These are phyloP conservation scores for Chlamydomonas reinhardtii DNA, from an alignment of 163 green algal species.

Conservation along the genomic window DNA sequence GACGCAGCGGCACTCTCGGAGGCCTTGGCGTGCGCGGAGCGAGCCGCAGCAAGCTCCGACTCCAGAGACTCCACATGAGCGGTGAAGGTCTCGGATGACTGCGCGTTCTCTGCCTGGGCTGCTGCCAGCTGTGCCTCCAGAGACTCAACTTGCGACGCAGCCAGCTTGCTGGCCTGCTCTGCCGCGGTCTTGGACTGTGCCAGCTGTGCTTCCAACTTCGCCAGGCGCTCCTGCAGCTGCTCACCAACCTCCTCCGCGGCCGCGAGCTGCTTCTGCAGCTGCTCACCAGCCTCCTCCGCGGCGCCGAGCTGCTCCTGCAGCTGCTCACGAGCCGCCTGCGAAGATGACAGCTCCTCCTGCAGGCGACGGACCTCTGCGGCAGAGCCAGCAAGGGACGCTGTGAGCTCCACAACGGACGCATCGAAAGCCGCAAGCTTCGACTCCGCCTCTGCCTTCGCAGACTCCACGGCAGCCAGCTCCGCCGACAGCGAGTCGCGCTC, in stretches of 20 bases:
- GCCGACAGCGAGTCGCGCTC: not conserved
- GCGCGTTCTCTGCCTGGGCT: not conserved
- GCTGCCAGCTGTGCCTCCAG: constrained; percentile 13
- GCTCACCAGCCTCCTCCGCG: not conserved
- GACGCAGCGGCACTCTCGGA: not conserved
- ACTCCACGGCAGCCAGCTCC: not conserved
- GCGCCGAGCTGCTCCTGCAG: not conserved
- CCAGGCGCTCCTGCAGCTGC: too few relatives aligned
- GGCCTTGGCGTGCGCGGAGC: not conserved
- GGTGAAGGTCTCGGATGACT: not conserved
- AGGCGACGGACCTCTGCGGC: not conserved
- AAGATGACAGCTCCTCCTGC: not conserved
- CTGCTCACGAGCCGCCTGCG: not conserved
- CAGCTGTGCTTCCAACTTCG: not conserved
- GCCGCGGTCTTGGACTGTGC: constrained; percentile 14
- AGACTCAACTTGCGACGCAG: not conserved
- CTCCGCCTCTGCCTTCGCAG: not conserved
- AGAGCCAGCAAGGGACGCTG: not conserved
- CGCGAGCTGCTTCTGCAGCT: constrained; percentile 4
- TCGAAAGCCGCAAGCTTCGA: not conserved
- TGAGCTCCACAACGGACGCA: not conserved
- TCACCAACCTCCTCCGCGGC: not conserved
- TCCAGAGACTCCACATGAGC: not conserved
- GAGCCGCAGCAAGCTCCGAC: not conserved
- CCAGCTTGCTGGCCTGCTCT: not conserved